A percentile compares a stretch with the other conserved stretches of the same genome.
These are phyloP conservation scores for Suhomyces guaymorum DNA, from an alignment of 1,139 yeast genomes.

Conservation along the genomic window DNA sequence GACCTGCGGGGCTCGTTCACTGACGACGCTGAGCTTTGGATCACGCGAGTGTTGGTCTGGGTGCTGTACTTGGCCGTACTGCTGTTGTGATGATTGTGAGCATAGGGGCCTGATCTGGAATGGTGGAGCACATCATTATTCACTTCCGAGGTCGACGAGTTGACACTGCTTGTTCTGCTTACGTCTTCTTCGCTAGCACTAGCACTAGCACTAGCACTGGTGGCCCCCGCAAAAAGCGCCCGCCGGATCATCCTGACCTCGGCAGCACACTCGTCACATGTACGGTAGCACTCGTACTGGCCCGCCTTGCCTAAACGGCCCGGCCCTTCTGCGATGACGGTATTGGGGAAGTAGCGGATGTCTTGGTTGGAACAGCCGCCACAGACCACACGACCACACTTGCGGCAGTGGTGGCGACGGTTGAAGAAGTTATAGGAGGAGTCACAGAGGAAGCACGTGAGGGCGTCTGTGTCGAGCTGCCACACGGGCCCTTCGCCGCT, in stretches of 20 bases:
- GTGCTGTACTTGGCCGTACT: slow-evolving; percentile 31
- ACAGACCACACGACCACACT: slow-evolving; percentile 80
- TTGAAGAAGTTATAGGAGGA: slow-evolving; percentile 60
- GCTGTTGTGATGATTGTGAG: slow-evolving; percentile 10
- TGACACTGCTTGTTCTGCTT: too few species aligned
- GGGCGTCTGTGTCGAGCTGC: slow-evolving; percentile 73
- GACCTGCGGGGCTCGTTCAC: slow-evolving; percentile 4
- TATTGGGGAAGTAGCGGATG: slow-evolving; percentile 43
- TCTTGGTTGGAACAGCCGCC: slow-evolving; percentile 58
- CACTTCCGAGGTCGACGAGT: too few species aligned
- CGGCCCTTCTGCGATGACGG: slow-evolving; percentile 35
- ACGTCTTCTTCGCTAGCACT: too few species aligned
- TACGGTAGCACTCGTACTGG: slow-evolving; percentile 47
- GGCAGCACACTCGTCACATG: slow-evolving; percentile 71
- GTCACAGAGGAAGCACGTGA: slow-evolving; percentile 64
- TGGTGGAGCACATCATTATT: too few species aligned
- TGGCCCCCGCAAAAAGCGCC: slow-evolving; percentile 36
- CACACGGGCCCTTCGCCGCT: slow-evolving; percentile 47
- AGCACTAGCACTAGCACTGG: too few species aligned
- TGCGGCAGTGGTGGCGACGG: slow-evolving; percentile 89
- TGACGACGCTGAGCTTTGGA: slow-evolving; percentile 32
- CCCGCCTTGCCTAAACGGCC: slow-evolving; percentile 28
- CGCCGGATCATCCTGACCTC: slow-evolving; percentile 59
- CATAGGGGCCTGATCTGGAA: too few species aligned
- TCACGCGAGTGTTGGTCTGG: slow-evolving; percentile 19